Conservation (phyloP, 257 asterid species). For the Nicotiana attenuata region DNA sequence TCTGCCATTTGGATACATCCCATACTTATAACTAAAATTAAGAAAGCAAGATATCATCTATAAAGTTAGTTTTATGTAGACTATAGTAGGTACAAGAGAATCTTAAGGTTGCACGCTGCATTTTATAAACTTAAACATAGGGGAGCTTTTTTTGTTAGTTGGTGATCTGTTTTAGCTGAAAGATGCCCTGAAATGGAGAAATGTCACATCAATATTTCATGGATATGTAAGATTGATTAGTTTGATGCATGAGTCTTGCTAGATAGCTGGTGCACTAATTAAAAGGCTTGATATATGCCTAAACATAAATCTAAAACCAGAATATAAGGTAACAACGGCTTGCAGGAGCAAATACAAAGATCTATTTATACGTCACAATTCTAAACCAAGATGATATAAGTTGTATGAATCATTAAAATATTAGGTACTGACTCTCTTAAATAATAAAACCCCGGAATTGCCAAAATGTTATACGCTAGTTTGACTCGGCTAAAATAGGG, state of each 20-base stretch:
- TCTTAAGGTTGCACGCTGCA: constrained; percentile 8
- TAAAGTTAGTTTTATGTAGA: neutral
- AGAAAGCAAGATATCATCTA: neutral
- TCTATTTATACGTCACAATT: neutral
- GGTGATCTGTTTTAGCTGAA: neutral
- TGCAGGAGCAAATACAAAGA: neutral
- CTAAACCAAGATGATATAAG: too few species aligned
- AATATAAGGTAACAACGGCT: too few species aligned
- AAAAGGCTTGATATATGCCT: neutral
- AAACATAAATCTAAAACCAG: neutral
- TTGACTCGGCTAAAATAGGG: too few species aligned
- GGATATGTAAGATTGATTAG: neutral
- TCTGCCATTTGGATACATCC: constrained; percentile 44
- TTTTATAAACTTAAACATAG: neutral
- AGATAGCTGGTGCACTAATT: neutral
- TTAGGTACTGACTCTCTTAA: too few species aligned
- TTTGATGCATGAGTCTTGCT: neutral
- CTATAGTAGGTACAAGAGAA: constrained; percentile 3
- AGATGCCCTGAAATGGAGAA: neutral
- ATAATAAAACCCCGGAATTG: too few species aligned
- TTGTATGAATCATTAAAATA: too few species aligned
- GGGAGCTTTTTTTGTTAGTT: neutral
- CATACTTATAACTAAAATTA: neutral
- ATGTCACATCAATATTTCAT: neutral
- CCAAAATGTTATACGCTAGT: too few species aligned